These are phyloP conservation scores for Lactifluus hygrophoroides DNA, from an alignment of 768 basidiomycete genomes.

Conservation along the genomic window DNA sequence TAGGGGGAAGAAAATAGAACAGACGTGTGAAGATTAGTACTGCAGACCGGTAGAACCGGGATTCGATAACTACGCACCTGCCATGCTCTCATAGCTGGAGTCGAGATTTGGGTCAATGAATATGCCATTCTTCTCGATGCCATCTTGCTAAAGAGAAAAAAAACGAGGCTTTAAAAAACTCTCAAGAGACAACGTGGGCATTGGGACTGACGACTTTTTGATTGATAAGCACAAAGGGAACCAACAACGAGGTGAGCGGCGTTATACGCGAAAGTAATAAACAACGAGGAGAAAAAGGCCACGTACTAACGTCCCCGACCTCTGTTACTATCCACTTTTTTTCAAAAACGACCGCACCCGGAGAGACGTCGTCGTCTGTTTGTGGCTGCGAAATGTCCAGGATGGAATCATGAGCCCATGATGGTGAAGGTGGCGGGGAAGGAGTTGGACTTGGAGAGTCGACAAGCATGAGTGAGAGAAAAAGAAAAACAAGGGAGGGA, in stretches of 20 bases:
- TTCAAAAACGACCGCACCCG: slow-evolving; percentile 1
- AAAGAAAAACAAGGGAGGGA: neutral
- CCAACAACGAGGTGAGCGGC: no score
- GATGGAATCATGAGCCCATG: neutral
- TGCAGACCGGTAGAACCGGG: neutral
- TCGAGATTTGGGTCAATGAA: slow-evolving; percentile 20
- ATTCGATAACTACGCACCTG: slow-evolving; percentile 5
- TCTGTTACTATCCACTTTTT: slow-evolving; percentile 19
- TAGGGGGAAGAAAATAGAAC: neutral
- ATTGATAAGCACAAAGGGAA: neutral
- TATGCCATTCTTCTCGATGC: slow-evolving; percentile 12
- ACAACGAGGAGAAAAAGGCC: no score
- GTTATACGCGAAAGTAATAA: no score
- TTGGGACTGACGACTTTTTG: slow-evolving; percentile 20
- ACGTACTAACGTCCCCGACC: slow-evolving; percentile 4
- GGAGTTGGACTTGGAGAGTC: neutral
- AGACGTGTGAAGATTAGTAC: neutral
- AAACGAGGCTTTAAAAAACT: no score
- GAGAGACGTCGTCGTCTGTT: neutral
- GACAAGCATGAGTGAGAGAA: neutral
- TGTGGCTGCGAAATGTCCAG: neutral
- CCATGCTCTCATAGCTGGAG: slow-evolving; percentile 9
- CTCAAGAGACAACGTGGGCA: no score
- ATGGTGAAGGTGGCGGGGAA: neutral
- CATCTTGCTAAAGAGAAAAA: slow-evolving; percentile 4